Conservation (phyloP, 495 filamentous ascomycete genomes). For the Penicillium argentinense region DNA sequence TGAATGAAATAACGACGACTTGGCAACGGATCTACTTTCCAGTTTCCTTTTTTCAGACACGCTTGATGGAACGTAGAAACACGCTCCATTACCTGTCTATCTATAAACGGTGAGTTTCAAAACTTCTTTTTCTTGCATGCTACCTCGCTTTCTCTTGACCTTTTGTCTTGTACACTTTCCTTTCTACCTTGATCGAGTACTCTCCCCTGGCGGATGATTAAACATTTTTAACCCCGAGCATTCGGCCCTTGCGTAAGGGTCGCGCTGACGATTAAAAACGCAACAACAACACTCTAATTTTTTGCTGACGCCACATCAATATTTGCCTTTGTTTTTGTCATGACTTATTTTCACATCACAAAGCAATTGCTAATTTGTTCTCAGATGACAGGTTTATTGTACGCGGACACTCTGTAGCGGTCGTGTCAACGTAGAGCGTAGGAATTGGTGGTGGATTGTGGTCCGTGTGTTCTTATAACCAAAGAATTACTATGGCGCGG, state of each 20-base stretch:
- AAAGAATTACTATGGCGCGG: too few relatives aligned
- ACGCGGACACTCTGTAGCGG: conserved; percentile 2
- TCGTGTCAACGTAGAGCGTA: conserved; percentile 9
- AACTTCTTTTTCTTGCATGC: conserved; percentile 12
- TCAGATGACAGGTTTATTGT: conserved; percentile 16
- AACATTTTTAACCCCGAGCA: conserved; percentile 59
- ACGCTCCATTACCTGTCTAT: conserved; percentile 35
- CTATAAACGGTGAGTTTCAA: conserved; percentile 32
- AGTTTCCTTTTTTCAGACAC: conserved; percentile 18
- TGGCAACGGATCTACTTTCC: conserved; percentile 23
- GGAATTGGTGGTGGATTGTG: background rate
- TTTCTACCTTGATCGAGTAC: too few relatives aligned
- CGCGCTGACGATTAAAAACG: conserved; percentile 52
- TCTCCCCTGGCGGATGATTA: conserved; percentile 55
- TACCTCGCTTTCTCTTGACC: background rate
- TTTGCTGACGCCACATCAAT: conserved; percentile 53
- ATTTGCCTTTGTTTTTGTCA: conserved; percentile 13
- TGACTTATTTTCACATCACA: conserved; percentile 8
- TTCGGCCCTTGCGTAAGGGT: conserved; percentile 25
- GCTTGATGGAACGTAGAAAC: conserved; percentile 42
- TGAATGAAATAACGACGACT: conserved; percentile 35
- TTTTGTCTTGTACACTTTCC: too few relatives aligned
- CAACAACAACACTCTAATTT: conserved; percentile 67
- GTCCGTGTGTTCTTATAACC: background rate
- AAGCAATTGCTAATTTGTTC: conserved; percentile 30